Evolutionary conservation across 176 grass and related monocot species (phyloP), one percentile per base, ranked within the genome.

Genomic region (Lolium multiflorum): DNA sequence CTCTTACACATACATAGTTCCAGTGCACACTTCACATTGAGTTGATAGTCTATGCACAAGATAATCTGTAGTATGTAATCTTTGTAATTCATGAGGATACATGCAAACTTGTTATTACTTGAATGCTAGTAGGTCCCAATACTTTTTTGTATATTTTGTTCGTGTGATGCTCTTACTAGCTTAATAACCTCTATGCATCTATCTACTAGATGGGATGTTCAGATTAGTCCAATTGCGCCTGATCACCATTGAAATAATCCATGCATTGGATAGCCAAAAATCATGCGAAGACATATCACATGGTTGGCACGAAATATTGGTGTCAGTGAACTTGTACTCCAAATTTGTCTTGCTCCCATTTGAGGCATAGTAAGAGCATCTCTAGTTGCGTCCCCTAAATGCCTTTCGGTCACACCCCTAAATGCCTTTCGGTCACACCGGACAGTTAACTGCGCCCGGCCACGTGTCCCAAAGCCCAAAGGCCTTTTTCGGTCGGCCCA

Each of bases 221-320:
- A 3, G 12, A 20, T 67, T 54, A 37, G 46, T 41, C 13, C 78
- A 31, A 35, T 3, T 46, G 20, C 57, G 26, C 5, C 39, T 58
- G 50, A 78, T 86, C 63, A 47, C 17, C 67, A 63, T 76, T 35
- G 21, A 24, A 80, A 78, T 4, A 58, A 78, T 56, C 20, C 56
- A 63, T 21, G 12, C 7, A 57, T 5, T 12, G 35, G 37, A 50
- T 11, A 47, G 1, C 71, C 18, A 60, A 20, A 60, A 10, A 22
- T 59, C 24, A 67, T 57, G 37, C 2, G 31, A 14, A 17, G 18
- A 9, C 35, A 74, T 22, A 16, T 31, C 72, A 61, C 56, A 79
- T 44, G 56, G n/a, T 76, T 11, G 74, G 47, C 65, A 78, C 74
- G 35, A 54, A 71, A 47, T 50, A 49, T 63, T 50, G 18, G 2